These are phyloP conservation scores for Cercospora sojina DNA, from an alignment of 2,329 filamentous ascomycete species.

Conservation along the genomic window DNA sequence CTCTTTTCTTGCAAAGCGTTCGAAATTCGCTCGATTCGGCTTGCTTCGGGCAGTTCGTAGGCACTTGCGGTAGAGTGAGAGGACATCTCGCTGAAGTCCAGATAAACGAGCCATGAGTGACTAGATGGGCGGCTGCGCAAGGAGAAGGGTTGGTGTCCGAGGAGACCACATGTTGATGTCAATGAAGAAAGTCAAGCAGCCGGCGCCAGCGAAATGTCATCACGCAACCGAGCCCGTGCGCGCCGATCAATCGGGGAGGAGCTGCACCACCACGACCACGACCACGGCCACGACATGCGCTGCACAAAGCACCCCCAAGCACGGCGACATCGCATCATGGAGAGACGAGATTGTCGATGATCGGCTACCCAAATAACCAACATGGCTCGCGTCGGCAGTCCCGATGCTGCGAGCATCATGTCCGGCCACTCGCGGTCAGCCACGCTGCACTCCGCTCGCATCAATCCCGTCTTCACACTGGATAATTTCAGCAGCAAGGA, in stretches of 20 bases:
- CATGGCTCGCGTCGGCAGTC: slow-evolving; percentile 26
- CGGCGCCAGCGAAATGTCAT: neutral
- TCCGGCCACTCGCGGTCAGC: slow-evolving; percentile 35
- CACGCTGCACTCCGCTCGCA: slow-evolving; percentile 34
- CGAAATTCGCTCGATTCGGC: slow-evolving; percentile 50
- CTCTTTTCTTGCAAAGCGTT: slow-evolving; percentile 52
- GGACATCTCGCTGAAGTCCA: slow-evolving; percentile 85
- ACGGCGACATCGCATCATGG: neutral
- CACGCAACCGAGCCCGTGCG: neutral
- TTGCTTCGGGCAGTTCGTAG: slow-evolving; percentile 79
- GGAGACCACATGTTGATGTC: slow-evolving; percentile 4
- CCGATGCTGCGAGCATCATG: slow-evolving; percentile 46
- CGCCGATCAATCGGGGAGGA: slow-evolving; percentile 3
- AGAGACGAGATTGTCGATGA: neutral
- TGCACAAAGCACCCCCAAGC: neutral
- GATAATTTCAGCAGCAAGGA: slow-evolving; percentile 70
- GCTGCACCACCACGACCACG: neutral
- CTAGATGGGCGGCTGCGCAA: neutral
- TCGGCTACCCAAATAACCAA: neutral
- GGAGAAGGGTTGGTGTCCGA: neutral
- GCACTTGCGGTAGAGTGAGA: slow-evolving; percentile 82
- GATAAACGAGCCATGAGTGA: slow-evolving; percentile 59
- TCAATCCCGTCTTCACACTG: slow-evolving; percentile 65
- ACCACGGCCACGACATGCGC: neutral
- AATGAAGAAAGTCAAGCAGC: neutral